Base-by-base conservation (phyloP, 2,329 filamentous ascomycete genomes). In the Fusarium anguioides region DNA sequence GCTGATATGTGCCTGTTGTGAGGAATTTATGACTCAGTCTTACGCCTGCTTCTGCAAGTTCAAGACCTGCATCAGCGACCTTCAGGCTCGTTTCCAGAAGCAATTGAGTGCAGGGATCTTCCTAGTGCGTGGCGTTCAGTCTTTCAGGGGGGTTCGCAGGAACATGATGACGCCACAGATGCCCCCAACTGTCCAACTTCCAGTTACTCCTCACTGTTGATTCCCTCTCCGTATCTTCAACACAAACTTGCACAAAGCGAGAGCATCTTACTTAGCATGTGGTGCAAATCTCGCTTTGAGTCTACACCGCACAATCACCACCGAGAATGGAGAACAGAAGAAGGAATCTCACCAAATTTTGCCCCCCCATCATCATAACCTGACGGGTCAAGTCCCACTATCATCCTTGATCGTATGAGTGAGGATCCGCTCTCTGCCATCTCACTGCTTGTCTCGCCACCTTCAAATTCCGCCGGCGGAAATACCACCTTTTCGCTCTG, bases 381-480 rank as follows among this genome's bases (percentile, higher is more conserved):
- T 58, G 60, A 41, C 27, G 24, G 44, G 51, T 29, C 27, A 12
- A 29, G 29, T 48, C 21, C 60, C 59, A 63, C 59, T 39, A 15
- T 39, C 50, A 63, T 63, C 60, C 59, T 58, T 63, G 60, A 63
- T 63, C 60, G 60, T 64, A 63, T 63, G 60, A 64, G 59, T 31
- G 31, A 49, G 33, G 59, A 42, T 56, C 59, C 59, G 44, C 52
- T 48, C 9, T 48, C 33, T 29, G 17, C 14, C 35, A 47, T 36
- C 31, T 23, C 44, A 35, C 42, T 27, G 20, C 45, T 18, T 44
- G 42, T 63, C 50, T 63, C 50, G 50, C 59, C 58, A 63, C 58
- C 21, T 61, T 10, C 26, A 48, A 35, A 41, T 63, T 63, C 50
- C 60, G 60, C 50, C 18, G 18, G 44, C 59, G 58, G 60, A 63